phyloP scores from a whole-genome alignment of 805 yeast genomes.

The Ogataea pini region DNA sequence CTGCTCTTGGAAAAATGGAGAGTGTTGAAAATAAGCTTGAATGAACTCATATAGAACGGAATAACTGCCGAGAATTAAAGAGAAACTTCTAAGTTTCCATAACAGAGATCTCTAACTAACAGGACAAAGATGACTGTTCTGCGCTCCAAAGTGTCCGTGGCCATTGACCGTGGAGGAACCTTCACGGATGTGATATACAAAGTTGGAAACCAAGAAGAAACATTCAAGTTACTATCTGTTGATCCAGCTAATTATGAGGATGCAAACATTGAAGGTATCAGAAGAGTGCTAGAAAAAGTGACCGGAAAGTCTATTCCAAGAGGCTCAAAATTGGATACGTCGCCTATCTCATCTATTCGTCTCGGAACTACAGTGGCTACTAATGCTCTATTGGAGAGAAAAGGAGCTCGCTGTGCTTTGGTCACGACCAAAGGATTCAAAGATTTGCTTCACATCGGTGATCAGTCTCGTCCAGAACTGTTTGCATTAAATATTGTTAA shows the following conservation, averaged over 20 bases:
- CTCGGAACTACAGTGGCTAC: constrained; percentile 33
- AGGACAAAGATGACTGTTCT: constrained; percentile 6
- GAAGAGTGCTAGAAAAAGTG: constrained; percentile 24
- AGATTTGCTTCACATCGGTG: constrained; percentile 36
- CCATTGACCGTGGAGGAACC: constrained; percentile 41
- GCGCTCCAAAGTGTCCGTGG: constrained; percentile 7
- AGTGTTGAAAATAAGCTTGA: background rate
- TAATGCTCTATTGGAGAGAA: constrained; percentile 27
- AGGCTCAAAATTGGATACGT: constrained; percentile 20
- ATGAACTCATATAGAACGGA: too few relatives aligned
- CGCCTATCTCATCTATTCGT: constrained; percentile 22
- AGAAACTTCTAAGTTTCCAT: too few relatives aligned
- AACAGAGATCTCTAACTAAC: too few relatives aligned
- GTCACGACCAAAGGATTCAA: constrained; percentile 35
- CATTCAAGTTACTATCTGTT: constrained; percentile 32
- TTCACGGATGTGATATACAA: constrained; percentile 47
- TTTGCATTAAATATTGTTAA: constrained; percentile 23
- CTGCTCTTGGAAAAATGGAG: background rate
- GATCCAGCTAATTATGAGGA: constrained; percentile 30
- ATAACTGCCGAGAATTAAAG: too few relatives aligned
- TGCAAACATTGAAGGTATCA: constrained; percentile 31
- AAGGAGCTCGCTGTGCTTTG: constrained; percentile 23
- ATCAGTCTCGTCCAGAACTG: constrained; percentile 33
- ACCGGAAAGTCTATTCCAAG: constrained; percentile 20
- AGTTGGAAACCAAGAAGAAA: constrained; percentile 39